Evolutionary conservation across 306 rosid genomes (phyloP).

Genomic region (Pterocarpus macrocarpus): DNA sequence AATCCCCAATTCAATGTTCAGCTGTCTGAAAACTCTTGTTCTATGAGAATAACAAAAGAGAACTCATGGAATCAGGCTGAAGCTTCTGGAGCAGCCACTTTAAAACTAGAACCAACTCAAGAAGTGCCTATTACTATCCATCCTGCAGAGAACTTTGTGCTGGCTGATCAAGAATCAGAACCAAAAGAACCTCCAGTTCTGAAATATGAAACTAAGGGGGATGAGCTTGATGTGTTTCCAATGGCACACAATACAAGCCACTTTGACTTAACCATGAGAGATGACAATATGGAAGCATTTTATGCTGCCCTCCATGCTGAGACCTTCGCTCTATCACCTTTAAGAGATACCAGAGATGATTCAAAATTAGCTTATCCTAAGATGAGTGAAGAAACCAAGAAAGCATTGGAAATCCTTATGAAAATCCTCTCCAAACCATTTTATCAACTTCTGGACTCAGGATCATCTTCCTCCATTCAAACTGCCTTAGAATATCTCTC

Average conservation of each 20-base stretch:
- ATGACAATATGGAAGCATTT: constrained; percentile 50
- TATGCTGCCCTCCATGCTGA: constrained; percentile 52
- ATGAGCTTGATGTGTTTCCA: not conserved
- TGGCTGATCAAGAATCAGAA: not conserved
- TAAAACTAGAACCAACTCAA: not conserved
- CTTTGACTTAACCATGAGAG: not conserved
- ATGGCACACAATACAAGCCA: constrained; percentile 10
- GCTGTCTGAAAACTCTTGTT: not conserved
- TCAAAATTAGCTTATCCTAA: constrained; percentile 28
- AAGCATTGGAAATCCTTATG: constrained; percentile 54
- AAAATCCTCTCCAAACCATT: constrained; percentile 52
- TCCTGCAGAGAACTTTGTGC: not conserved
- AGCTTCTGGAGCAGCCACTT: not conserved
- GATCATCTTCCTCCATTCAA: constrained; percentile 39
- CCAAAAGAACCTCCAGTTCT: not conserved
- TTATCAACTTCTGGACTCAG: constrained; percentile 43
- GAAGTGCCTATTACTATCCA: not conserved
- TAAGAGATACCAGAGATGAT: not conserved
- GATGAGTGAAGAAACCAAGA: constrained; percentile 50
- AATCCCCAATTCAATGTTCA: constrained; percentile 1
- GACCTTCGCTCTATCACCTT: constrained; percentile 25
- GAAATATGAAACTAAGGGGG: not conserved
- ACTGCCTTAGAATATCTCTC: constrained; percentile 50
- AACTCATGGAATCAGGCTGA: constrained; percentile 8
- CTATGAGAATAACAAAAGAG: not conserved